A percentile compares a stretch with the other conserved stretches of the same genome.
Evolutionary conservation across 1,284 basidiomycete genomes (phyloP).

Genomic region (Inonotus hispidus): DNA sequence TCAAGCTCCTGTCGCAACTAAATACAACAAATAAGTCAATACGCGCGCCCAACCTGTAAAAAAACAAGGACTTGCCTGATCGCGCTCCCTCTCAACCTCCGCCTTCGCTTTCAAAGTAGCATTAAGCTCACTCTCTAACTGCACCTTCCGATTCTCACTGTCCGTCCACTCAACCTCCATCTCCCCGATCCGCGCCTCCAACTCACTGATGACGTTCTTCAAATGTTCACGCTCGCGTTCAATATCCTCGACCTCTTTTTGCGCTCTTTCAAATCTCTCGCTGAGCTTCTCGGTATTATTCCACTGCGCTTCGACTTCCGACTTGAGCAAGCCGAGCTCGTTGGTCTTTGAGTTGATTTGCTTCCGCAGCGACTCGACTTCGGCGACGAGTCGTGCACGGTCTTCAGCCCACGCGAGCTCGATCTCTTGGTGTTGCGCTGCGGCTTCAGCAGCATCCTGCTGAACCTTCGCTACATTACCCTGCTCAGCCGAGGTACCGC

Average conservation of each 20-base stretch:
- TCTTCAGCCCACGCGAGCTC: slow-evolving; percentile 49
- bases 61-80: slow-evolving; percentile 36
- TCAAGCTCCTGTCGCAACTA: slow-evolving; percentile 41
- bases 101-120: slow-evolving; percentile 45
- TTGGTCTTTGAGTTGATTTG: slow-evolving; percentile 18
- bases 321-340: slow-evolving; percentile 28
- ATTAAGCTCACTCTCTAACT: slow-evolving; percentile 50
- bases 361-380: slow-evolving; percentile 25
- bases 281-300: slow-evolving; percentile 28
- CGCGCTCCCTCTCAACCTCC: slow-evolving; percentile 48
- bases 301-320: slow-evolving; percentile 27
- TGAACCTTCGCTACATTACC: slow-evolving; percentile 31
- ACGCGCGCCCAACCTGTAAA: not conserved
- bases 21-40: not conserved
- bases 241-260: slow-evolving; percentile 47
- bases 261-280: slow-evolving; percentile 43
- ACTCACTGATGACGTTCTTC: slow-evolving; percentile 40
- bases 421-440: slow-evolving; percentile 34
- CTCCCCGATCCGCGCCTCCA: slow-evolving; percentile 32
- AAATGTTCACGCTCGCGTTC: slow-evolving; percentile 61
- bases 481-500: slow-evolving; percentile 33
- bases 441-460: slow-evolving; percentile 35
- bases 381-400: slow-evolving; percentile 35
- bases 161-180: slow-evolving; percentile 55
- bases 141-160: slow-evolving; percentile 45